Conservation (phyloP, 257 asterid genomes). For the Fraxinus pennsylvanica region DNA sequence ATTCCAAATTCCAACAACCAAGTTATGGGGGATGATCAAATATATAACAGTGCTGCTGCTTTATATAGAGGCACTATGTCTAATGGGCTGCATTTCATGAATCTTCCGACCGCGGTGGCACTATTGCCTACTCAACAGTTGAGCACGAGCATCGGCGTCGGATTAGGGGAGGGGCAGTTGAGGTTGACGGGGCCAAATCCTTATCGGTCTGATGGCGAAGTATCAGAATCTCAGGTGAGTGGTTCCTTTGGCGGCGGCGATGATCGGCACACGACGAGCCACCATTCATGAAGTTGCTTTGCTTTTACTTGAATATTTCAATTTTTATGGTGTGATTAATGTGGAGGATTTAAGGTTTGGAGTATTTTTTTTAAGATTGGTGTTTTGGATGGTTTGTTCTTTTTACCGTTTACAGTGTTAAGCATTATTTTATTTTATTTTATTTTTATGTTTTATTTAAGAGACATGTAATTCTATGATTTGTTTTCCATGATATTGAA, state of each 20-base stretch:
- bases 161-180: slow-evolving; percentile 65
- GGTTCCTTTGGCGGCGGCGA: slow-evolving; percentile 70
- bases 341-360: slow-evolving; percentile 55
- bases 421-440: slow-evolving; percentile 27
- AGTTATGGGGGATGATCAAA: slow-evolving; percentile 70
- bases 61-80: slow-evolving; percentile 73
- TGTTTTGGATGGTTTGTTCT: slow-evolving; percentile 34
- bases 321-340: slow-evolving; percentile 51
- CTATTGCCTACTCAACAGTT: slow-evolving; percentile 66
- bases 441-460: slow-evolving; percentile 6
- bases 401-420: slow-evolving; percentile 27
- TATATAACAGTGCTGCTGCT: slow-evolving; percentile 54
- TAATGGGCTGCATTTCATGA: slow-evolving; percentile 87
- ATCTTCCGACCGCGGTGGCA: slow-evolving; percentile 74
- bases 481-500: slow-evolving; percentile 16
- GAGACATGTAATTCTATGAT: slow-evolving; percentile 26
- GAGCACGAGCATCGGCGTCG: slow-evolving; percentile 41
- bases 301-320: slow-evolving; percentile 18
- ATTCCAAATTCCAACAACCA: slow-evolving; percentile 68
- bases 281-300: slow-evolving; percentile 55
- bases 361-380: slow-evolving; percentile 35
- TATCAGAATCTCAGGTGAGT: slow-evolving; percentile 68
- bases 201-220: slow-evolving; percentile 53
- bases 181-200: slow-evolving; percentile 61
- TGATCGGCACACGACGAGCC: slow-evolving; percentile 64